phyloP scores from a whole-genome alignment of 1,139 yeast species.

The Citeromyces siamensis region DNA sequence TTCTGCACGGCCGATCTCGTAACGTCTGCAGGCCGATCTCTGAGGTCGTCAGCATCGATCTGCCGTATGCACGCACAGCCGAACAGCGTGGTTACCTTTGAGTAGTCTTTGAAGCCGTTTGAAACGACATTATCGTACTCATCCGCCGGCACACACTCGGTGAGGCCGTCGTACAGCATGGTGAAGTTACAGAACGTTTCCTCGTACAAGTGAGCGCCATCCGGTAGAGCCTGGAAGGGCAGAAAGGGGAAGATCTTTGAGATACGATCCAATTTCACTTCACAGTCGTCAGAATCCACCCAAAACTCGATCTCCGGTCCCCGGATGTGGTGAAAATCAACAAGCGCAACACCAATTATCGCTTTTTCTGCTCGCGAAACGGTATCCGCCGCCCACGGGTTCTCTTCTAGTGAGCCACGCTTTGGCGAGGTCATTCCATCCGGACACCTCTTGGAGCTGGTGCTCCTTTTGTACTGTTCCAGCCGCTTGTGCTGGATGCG shows the following conservation, averaged over 20 bases:
- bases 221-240: conserved; percentile 93
- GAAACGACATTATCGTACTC: conserved; percentile 10
- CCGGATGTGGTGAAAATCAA: conserved; percentile 85
- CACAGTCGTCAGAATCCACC: conserved; percentile 50
- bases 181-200: conserved; percentile 92
- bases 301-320: conserved; percentile 97
- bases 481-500: too few species aligned
- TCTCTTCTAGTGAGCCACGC: conserved; percentile 6
- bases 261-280: conserved; percentile 14
- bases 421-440: too few species aligned
- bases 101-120: conserved; percentile 29
- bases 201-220: conserved; percentile 85
- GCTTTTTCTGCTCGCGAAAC: conserved; percentile 7
- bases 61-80: conserved; percentile 94
- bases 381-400: conserved; percentile 5
- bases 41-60: conserved; percentile 10
- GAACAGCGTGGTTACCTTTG: conserved; percentile 61
- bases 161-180: conserved; percentile 51
- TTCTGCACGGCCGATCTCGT: conserved; percentile 89
- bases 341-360: conserved; percentile 77
- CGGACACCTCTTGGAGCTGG: too few species aligned
- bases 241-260: conserved; percentile 67
- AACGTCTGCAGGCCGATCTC: conserved; percentile 48
- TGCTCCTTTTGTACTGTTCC: too few species aligned
- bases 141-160: conserved; percentile 9